Evolutionary conservation across 768 basidiomycete genomes (phyloP).

Genomic region (Trametes maxima): DNA sequence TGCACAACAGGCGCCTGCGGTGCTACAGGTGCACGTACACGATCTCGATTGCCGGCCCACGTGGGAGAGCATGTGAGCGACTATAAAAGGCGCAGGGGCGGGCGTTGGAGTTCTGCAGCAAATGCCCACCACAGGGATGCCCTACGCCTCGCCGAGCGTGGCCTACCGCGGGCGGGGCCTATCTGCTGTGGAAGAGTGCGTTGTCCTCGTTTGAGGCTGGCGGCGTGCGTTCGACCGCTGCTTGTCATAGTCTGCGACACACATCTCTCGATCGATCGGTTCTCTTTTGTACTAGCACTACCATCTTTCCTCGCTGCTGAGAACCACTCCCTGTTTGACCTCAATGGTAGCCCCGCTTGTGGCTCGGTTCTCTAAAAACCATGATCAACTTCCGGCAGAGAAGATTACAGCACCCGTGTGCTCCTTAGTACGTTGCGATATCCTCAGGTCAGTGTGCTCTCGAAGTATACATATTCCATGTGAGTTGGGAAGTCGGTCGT

Average conservation of each 20-base stretch:
- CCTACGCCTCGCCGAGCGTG: conserved; percentile 28
- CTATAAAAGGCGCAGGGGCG: conserved; percentile 16
- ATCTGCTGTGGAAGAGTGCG: conserved; percentile 40
- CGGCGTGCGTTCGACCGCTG: conserved; percentile 51
- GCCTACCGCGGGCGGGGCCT: conserved; percentile 26
- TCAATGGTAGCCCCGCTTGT: too few species aligned
- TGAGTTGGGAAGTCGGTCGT: too few species aligned
- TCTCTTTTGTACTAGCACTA: not conserved
- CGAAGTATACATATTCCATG: too few species aligned
- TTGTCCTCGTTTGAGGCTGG: conserved; percentile 77
- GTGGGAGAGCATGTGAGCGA: conserved; percentile 21
- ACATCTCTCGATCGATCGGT: conserved; percentile 20
- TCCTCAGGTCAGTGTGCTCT: too few species aligned
- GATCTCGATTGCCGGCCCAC: conserved; percentile 12
- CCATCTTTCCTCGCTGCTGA: not conserved
- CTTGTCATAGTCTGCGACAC: conserved; percentile 60
- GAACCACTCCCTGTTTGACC: not conserved
- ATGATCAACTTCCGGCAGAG: too few species aligned
- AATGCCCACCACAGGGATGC: conserved; percentile 34
- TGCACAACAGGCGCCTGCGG: not conserved
- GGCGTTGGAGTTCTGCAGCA: conserved; percentile 14
- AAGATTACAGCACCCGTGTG: too few species aligned
- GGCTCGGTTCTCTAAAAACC: not conserved
- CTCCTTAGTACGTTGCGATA: too few species aligned
- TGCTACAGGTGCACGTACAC: not conserved